These are phyloP conservation scores for Panus rudis DNA, from an alignment of 768 basidiomycete species.

Conservation along the genomic window DNA sequence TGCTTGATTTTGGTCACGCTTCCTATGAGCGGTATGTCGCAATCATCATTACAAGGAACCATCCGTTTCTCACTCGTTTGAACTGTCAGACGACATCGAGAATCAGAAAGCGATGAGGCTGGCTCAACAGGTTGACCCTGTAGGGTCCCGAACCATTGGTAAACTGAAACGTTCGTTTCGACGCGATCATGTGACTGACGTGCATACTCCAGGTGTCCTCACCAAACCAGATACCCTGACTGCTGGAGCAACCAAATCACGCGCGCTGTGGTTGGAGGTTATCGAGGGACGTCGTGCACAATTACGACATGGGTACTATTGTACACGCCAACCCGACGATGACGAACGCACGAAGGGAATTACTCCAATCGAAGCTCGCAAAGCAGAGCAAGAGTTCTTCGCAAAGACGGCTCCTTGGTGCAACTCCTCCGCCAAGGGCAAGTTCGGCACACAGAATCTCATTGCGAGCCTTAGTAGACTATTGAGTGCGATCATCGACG, in stretches of 20 bases:
- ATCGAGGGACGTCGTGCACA: constrained; percentile 40
- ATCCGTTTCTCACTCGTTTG: too few species aligned
- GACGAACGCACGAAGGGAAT: constrained; percentile 37
- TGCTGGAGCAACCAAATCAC: constrained; percentile 35
- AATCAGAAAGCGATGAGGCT: constrained; percentile 52
- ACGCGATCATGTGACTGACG: not conserved
- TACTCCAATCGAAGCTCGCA: constrained; percentile 32
- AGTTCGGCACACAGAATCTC: constrained; percentile 52
- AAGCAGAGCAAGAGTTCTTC: constrained; percentile 40
- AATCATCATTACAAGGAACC: too few species aligned
- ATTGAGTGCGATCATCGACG: constrained; percentile 22
- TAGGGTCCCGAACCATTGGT: constrained; percentile 59
- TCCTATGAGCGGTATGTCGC: constrained; percentile 49
- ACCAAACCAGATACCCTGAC: constrained; percentile 62
- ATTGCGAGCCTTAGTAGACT: constrained; percentile 45
- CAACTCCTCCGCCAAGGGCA: constrained; percentile 31
- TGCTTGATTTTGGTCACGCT: constrained; percentile 58
- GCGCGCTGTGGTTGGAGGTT: constrained; percentile 41
- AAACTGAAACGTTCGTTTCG: not conserved
- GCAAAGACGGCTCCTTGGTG: constrained; percentile 44
- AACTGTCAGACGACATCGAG: constrained; percentile 51
- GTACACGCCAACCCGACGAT: constrained; percentile 61
- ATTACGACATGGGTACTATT: constrained; percentile 48
- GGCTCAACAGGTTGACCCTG: constrained; percentile 44
- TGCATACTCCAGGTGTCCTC: constrained; percentile 42